These are phyloP conservation scores for Penicillium decumbens DNA, from an alignment of 2,329 filamentous ascomycete genomes.

Conservation along the genomic window DNA sequence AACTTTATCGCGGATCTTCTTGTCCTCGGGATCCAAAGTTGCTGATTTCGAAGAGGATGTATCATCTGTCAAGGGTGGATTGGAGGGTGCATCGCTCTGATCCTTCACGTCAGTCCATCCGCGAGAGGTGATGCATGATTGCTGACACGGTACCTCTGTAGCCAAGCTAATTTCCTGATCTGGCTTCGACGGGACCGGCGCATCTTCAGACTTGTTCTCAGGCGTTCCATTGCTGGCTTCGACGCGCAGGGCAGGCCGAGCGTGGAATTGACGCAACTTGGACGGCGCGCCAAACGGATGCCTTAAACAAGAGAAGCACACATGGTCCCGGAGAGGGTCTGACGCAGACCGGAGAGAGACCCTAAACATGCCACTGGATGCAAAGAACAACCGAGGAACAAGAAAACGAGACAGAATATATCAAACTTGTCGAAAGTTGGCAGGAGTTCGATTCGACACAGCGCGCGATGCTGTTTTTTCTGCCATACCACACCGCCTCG, in stretches of 20 bases:
- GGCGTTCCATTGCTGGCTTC: slow-evolving; percentile 5
- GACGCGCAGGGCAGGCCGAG: slow-evolving; percentile 15
- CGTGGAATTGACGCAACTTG: slow-evolving; percentile 27
- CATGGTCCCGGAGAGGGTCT: slow-evolving; percentile 34
- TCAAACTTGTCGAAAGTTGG: background rate
- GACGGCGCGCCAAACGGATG: slow-evolving; percentile 21
- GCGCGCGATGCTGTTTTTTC: slow-evolving; percentile 14
- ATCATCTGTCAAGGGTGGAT: background rate
- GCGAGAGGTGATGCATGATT: background rate
- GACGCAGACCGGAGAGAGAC: slow-evolving; percentile 34
- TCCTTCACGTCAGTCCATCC: background rate
- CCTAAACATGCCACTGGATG: slow-evolving; percentile 32
- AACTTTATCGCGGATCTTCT: background rate
- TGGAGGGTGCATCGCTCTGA: background rate
- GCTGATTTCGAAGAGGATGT: background rate
- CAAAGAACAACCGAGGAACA: background rate
- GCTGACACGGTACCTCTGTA: background rate
- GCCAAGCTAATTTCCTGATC: background rate
- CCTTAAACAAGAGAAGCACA: slow-evolving; percentile 35
- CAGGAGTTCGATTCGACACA: background rate
- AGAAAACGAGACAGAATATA: background rate
- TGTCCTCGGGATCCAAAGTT: background rate
- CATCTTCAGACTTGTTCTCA: background rate
- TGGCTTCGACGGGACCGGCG: background rate
- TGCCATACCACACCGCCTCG: slow-evolving; percentile 13